Evolutionary conservation across 139 green algal genomes (phyloP).

Genomic region (Pleodorina starrii): DNA sequence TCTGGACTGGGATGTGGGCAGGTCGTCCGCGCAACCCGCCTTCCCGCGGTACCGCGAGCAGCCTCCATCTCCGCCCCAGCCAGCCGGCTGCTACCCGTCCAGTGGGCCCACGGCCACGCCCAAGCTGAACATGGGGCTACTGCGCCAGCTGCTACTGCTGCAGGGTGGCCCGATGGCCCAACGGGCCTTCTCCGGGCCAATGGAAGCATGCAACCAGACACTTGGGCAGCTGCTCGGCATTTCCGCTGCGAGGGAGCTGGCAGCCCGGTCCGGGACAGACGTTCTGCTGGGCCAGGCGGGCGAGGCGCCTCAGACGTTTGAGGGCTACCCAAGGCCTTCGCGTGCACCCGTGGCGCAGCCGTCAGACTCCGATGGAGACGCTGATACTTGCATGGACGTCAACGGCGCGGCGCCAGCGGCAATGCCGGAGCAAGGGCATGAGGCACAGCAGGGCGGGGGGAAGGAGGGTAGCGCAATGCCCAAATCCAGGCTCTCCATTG

Average conservation of each 20-base stretch:
- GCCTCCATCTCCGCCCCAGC: background rate
- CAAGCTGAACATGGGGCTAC: background rate
- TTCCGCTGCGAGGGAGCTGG: background rate
- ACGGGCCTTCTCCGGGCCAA: too few species aligned
- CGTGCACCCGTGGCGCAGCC: too few species aligned
- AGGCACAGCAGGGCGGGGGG: too few species aligned
- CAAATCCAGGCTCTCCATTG: background rate
- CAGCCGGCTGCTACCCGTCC: background rate
- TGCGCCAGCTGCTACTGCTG: background rate
- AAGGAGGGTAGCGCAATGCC: too few species aligned
- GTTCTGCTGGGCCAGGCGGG: background rate
- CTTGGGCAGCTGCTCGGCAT: background rate
- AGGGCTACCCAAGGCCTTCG: too few species aligned
- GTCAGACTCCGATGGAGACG: too few species aligned
- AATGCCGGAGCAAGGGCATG: too few species aligned
- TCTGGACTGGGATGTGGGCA: slow-evolving; percentile 20
- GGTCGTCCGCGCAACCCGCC: background rate
- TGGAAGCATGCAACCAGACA: too few species aligned
- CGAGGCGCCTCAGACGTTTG: background rate
- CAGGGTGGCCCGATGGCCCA: background rate
- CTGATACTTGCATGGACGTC: too few species aligned
- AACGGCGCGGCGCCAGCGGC: too few species aligned
- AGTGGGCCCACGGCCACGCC: background rate
- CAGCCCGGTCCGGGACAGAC: background rate
- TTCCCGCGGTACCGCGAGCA: background rate